phyloP scores from a whole-genome alignment of 2,329 filamentous ascomycete species.

The Aspergillus calidoustus region DNA sequence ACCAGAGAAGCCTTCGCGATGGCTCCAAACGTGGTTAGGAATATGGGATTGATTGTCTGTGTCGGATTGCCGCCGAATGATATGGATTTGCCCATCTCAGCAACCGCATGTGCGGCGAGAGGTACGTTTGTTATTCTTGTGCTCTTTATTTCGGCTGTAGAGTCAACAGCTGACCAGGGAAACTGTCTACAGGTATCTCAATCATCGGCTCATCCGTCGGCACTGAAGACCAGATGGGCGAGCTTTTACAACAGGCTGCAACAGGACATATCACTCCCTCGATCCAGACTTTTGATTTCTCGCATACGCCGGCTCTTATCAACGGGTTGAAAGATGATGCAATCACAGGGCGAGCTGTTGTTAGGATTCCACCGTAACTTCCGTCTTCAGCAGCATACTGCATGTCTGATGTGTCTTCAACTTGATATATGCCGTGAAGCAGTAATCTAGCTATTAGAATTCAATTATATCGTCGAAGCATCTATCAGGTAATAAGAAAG shows the following conservation, averaged over 20 bases:
- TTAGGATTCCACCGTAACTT: conserved; percentile 40
- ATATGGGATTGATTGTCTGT: conserved; percentile 27
- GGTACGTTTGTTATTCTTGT: neutral
- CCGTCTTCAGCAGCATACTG: too few relatives aligned
- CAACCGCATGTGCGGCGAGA: conserved; percentile 31
- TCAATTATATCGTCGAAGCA: too few relatives aligned
- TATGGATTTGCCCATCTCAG: conserved; percentile 28
- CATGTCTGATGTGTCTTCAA: too few relatives aligned
- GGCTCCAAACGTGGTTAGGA: neutral
- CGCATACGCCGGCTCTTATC: conserved; percentile 23
- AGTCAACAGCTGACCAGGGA: conserved; percentile 7
- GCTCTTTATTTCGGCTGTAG: too few relatives aligned
- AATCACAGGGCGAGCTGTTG: conserved; percentile 27
- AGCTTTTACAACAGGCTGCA: conserved; percentile 24
- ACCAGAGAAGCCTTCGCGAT: neutral
- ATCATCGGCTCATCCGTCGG: conserved; percentile 31
- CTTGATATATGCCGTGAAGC: too few relatives aligned
- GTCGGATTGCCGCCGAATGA: conserved; percentile 30
- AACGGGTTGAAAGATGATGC: conserved; percentile 21
- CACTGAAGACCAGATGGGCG: conserved; percentile 26
- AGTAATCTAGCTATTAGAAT: too few relatives aligned
- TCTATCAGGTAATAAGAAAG: too few relatives aligned
- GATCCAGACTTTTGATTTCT: conserved; percentile 26
- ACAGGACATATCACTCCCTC: conserved; percentile 23
- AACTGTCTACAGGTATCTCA: conserved; percentile 19